These are phyloP conservation scores for Protomyces macrosporus DNA, from an alignment of 1,139 yeast genomes.

Conservation along the genomic window DNA sequence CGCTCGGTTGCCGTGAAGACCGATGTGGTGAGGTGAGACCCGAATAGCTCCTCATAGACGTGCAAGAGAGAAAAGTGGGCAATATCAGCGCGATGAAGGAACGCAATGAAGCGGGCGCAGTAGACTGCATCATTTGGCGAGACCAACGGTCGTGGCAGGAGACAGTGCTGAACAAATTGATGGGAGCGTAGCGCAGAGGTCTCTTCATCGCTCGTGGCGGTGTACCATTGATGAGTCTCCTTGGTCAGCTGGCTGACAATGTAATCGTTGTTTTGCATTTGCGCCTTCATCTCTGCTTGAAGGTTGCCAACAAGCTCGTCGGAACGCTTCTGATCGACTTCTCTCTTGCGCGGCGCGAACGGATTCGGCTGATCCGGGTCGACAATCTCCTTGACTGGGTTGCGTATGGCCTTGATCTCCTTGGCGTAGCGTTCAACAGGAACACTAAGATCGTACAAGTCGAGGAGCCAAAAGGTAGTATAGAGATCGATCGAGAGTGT, in stretches of 20 bases:
- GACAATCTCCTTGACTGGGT: not conserved
- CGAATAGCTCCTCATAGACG: slow-evolving; percentile 48
- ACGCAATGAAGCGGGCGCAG: slow-evolving; percentile 56
- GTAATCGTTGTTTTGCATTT: slow-evolving; percentile 39
- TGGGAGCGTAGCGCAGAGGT: not conserved
- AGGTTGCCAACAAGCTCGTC: not conserved
- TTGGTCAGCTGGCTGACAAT: slow-evolving; percentile 37
- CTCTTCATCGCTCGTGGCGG: not conserved
- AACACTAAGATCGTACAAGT: slow-evolving; percentile 67
- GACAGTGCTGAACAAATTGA: slow-evolving; percentile 55
- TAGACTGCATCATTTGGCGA: slow-evolving; percentile 83
- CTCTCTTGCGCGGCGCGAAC: not conserved
- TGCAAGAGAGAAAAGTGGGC: slow-evolving; percentile 46
- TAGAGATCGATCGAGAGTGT: slow-evolving; percentile 48
- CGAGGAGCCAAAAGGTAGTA: slow-evolving; percentile 65
- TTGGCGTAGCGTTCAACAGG: slow-evolving; percentile 50
- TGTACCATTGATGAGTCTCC: slow-evolving; percentile 35
- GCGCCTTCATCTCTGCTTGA: slow-evolving; percentile 36
- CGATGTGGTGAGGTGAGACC: slow-evolving; percentile 52
- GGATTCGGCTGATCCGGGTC: not conserved
- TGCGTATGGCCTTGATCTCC: slow-evolving; percentile 37
- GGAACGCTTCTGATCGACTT: not conserved
- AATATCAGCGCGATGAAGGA: slow-evolving; percentile 46
- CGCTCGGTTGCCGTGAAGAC: slow-evolving; percentile 65
- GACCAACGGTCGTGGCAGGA: slow-evolving; percentile 70